Conservation (phyloP, 768 basidiomycete species). For the Podaxis mareebaensis region DNA sequence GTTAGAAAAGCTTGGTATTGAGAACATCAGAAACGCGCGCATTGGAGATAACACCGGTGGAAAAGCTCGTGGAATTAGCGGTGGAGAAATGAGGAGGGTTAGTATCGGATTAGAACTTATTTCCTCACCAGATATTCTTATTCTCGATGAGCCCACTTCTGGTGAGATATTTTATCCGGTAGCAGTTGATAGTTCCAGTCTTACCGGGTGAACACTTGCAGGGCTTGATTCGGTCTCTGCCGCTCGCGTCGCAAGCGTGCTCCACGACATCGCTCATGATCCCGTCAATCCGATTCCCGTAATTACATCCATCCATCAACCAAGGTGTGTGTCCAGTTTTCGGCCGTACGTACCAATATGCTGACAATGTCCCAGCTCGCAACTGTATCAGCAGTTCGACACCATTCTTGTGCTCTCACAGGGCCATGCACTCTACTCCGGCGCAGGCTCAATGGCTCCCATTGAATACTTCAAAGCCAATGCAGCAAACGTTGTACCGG, state of each 20-base stretch:
- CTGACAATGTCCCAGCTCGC: slow-evolving; percentile 50
- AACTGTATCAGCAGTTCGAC: slow-evolving; percentile 85
- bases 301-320: slow-evolving; percentile 87
- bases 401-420: slow-evolving; percentile 75
- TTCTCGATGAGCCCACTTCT: slow-evolving; percentile 86
- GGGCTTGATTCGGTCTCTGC: slow-evolving; percentile 91
- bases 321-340: slow-evolving; percentile 48
- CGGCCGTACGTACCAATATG: background rate
- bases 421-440: slow-evolving; percentile 78
- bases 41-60: slow-evolving; percentile 69
- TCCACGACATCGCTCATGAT: slow-evolving; percentile 75
- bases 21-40: slow-evolving; percentile 63
- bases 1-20: slow-evolving; percentile 78
- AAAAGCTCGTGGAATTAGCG: slow-evolving; percentile 81
- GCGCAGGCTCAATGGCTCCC: slow-evolving; percentile 72
- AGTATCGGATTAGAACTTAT: slow-evolving; percentile 91
- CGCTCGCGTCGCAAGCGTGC: slow-evolving; percentile 71
- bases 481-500: slow-evolving; percentile 38
- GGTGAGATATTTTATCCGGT: slow-evolving; percentile 31
- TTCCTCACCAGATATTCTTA: slow-evolving; percentile 78
- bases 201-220: slow-evolving; percentile 19
- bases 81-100: slow-evolving; percentile 89
- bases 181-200: background rate
- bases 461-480: slow-evolving; percentile 61
- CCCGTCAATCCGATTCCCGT: slow-evolving; percentile 71